Evolutionary conservation across 140 eudicot species (phyloP).

Genomic region (Bidens hawaiensis): DNA sequence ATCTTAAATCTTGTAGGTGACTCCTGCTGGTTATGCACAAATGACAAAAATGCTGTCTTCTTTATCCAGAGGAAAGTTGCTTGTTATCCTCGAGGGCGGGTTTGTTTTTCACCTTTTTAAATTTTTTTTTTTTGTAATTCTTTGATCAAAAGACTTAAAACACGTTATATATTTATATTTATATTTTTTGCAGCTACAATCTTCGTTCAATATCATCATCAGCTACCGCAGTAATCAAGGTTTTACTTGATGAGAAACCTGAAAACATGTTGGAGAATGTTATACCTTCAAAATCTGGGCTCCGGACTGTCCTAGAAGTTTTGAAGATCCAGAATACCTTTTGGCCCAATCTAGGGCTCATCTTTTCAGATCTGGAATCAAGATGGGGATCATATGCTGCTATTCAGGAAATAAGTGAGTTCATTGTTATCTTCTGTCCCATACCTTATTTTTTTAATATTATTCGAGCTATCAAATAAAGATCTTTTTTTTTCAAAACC

Average conservation of each 20-base stretch:
- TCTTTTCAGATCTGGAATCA: slow-evolving; percentile 45
- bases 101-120: slow-evolving; percentile 32
- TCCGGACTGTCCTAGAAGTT: slow-evolving; percentile 77
- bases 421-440: slow-evolving; percentile 23
- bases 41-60: slow-evolving; percentile 82
- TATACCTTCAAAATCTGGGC: slow-evolving; percentile 71
- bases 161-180: not conserved
- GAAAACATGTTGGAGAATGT: slow-evolving; percentile 34
- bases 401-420: slow-evolving; percentile 65
- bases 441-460: slow-evolving; percentile 4
- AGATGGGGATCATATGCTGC: slow-evolving; percentile 61
- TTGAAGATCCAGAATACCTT: slow-evolving; percentile 60
- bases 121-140: not conserved
- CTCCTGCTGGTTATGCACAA: slow-evolving; percentile 92
- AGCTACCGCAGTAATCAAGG: slow-evolving; percentile 94
- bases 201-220: slow-evolving; percentile 97
- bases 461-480: slow-evolving; percentile 12
- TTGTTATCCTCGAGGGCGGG: slow-evolving; percentile 99
- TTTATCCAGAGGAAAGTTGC: slow-evolving; percentile 80
- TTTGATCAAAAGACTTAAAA: not conserved
- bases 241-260: slow-evolving; percentile 79
- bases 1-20: slow-evolving; percentile 47
- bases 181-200: slow-evolving; percentile 63
- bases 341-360: slow-evolving; percentile 62
- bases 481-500: slow-evolving; percentile 1